Conservation (phyloP, 2,329 filamentous ascomycete species). For the Penicillium aurantiogriseum region DNA sequence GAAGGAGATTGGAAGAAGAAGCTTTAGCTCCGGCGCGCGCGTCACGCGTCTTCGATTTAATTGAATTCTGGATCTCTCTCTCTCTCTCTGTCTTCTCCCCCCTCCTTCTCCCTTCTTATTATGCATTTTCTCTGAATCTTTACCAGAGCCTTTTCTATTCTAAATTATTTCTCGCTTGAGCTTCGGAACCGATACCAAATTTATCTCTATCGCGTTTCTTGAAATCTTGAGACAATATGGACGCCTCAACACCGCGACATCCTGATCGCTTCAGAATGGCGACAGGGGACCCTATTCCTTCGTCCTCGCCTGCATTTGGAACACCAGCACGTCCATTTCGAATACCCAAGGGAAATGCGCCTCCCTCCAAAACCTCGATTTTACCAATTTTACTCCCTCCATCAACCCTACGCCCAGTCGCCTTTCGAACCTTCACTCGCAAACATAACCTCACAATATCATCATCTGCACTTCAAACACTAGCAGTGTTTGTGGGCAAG, state of each 20-base stretch:
- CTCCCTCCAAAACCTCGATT: constrained; percentile 62
- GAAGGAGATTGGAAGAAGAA: neutral
- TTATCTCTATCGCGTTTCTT: neutral
- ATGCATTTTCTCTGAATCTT: neutral
- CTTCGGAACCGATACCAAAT: neutral
- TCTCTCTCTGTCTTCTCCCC: neutral
- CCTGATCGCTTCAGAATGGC: constrained; percentile 23
- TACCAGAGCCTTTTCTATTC: neutral
- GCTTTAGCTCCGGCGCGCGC: constrained; percentile 2
- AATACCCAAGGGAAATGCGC: constrained; percentile 40
- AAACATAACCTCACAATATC: constrained; percentile 94
- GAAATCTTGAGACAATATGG: constrained; percentile 12
- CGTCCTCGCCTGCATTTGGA: constrained; percentile 85
- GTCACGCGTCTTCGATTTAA: constrained; percentile 12
- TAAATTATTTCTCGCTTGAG: neutral
- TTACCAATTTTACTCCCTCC: constrained; percentile 87
- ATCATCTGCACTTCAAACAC: constrained; percentile 76
- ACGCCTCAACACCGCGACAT: constrained; percentile 24
- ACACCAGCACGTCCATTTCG: constrained; percentile 76
- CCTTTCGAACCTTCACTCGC: constrained; percentile 94
- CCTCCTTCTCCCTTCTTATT: neutral
- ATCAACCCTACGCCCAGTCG: constrained; percentile 80
- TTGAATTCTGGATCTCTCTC: constrained; percentile 3
- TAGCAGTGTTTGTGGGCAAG: constrained; percentile 86
- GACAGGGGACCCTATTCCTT: constrained; percentile 64